These are phyloP conservation scores for Backusella tarrabulga DNA, from an alignment of 192 early-diverging fungal genomes.

Conservation along the genomic window DNA sequence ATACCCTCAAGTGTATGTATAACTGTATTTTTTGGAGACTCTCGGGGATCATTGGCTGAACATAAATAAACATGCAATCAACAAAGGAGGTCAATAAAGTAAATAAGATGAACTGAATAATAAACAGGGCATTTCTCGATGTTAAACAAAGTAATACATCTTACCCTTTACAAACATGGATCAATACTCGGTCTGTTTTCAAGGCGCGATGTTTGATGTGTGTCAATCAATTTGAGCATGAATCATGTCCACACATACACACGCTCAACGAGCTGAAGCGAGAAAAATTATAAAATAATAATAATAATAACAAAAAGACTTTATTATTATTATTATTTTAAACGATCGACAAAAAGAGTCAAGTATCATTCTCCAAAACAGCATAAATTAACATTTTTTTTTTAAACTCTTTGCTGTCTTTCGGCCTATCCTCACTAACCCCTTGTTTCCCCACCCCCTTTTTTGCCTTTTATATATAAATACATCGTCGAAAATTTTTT, in stretches of 20 bases:
- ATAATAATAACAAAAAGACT: not conserved
- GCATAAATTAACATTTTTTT: conserved; percentile 31
- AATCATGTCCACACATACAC: not conserved
- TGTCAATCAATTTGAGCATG: not conserved
- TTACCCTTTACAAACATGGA: not conserved
- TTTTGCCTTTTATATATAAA: not conserved
- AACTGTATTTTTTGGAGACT: not conserved
- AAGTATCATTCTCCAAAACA: conserved; percentile 29
- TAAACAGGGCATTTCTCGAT: conserved; percentile 6
- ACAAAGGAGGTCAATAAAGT: conserved; percentile 2
- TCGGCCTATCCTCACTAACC: conserved; percentile 6
- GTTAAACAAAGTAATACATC: not conserved
- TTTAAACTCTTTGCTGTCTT: conserved; percentile 8
- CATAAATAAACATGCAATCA: not conserved
- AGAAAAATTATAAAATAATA: not conserved
- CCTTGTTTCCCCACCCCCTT: not conserved
- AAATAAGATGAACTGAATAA: conserved; percentile 6
- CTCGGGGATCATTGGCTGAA: conserved; percentile 5
- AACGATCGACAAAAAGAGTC: conserved; percentile 18
- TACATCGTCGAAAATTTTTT: conserved; percentile 11
- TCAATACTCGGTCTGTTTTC: not conserved
- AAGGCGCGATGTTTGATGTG: not conserved
- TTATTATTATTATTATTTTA: not conserved
- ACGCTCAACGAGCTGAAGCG: not conserved
- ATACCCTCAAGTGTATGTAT: not conserved